A percentile compares a stretch with the other conserved stretches of the same genome.
These are phyloP conservation scores for Phytophthora pluvialis DNA, from an alignment of 352 stramenopile genomes.

Conservation along the genomic window DNA sequence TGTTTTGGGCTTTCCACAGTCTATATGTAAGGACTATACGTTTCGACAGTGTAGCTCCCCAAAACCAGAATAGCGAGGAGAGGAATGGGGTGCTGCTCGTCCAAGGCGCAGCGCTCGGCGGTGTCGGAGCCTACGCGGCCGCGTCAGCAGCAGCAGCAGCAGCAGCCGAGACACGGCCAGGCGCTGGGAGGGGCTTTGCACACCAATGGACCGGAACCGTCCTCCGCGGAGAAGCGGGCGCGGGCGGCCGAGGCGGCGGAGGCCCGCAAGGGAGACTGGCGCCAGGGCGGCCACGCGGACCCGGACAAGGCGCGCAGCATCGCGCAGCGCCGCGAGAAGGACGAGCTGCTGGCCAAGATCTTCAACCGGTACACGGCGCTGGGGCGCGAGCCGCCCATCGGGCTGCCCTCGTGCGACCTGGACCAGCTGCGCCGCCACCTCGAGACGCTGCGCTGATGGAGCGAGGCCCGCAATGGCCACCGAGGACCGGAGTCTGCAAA, in stretches of 20 bases:
- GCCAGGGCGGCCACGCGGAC: conserved; percentile 71
- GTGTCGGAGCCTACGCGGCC: conserved; percentile 26
- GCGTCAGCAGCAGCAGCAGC: background rate
- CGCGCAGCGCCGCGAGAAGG: conserved; percentile 76
- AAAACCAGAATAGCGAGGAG: conserved; percentile 9
- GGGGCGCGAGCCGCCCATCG: conserved; percentile 82
- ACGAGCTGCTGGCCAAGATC: conserved; percentile 85
- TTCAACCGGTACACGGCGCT: conserved; percentile 80
- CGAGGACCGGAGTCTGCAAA: background rate
- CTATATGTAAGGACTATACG: background rate
- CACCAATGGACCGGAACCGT: conserved; percentile 44
- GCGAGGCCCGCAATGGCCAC: background rate
- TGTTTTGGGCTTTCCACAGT: background rate
- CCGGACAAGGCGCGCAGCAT: conserved; percentile 71
- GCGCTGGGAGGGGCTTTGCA: conserved; percentile 14
- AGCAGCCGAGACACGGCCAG: conserved; percentile 3
- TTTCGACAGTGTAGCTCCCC: background rate
- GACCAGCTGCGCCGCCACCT: conserved; percentile 82
- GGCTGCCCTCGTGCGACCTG: conserved; percentile 77
- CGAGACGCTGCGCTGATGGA: conserved; percentile 59
- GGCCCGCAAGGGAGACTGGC: conserved; percentile 70
- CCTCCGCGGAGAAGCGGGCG: conserved; percentile 69
- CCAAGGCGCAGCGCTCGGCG: conserved; percentile 54
- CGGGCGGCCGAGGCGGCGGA: conserved; percentile 73
- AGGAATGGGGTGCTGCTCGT: conserved; percentile 79